Percentiles rank a stretch among this genome's conserved stretches.
Evolutionary conservation across 2,329 filamentous ascomycete species (phyloP).

Genomic region (Colletotrichum liaoningense): DNA sequence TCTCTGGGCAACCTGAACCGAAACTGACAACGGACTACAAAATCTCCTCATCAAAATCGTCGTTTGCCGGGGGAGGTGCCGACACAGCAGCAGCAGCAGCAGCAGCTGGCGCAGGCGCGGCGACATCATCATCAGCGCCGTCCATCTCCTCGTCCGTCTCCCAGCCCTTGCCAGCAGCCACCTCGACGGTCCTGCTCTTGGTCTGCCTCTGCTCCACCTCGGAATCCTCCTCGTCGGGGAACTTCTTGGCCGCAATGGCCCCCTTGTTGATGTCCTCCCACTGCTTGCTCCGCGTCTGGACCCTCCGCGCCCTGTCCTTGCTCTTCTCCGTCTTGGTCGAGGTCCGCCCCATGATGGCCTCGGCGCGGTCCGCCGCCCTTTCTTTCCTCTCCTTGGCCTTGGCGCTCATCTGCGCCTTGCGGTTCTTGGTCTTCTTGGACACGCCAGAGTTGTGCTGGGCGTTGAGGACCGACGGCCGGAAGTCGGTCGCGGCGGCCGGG

Average conservation of each 20-base stretch:
- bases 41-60: conserved; percentile 36
- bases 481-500: conserved; percentile 58
- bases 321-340: conserved; percentile 67
- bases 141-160: conserved; percentile 52
- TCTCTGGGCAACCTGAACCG: conserved; percentile 1
- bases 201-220: conserved; percentile 37
- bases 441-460: conserved; percentile 76
- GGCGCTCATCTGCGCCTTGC: conserved; percentile 65
- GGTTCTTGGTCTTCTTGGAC: conserved; percentile 72
- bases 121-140: conserved; percentile 35
- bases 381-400: conserved; percentile 68
- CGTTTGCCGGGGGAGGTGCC: not conserved
- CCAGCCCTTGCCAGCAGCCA: conserved; percentile 39
- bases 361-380: conserved; percentile 68
- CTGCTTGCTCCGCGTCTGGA: conserved; percentile 61
- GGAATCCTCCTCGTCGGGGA: conserved; percentile 39
- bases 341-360: conserved; percentile 69
- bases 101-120: not conserved
- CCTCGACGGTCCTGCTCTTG: conserved; percentile 34
- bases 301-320: conserved; percentile 57
- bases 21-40: conserved; percentile 20
- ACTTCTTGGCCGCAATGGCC: conserved; percentile 10
- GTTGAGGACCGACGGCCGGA: conserved; percentile 75
- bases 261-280: conserved; percentile 70
- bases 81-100: not conserved